Evolutionary conservation across 176 grass and related monocot species (phyloP), one percentile per base, ranked within the genome.

Genomic region (Bonia amplexicaulis): DNA sequence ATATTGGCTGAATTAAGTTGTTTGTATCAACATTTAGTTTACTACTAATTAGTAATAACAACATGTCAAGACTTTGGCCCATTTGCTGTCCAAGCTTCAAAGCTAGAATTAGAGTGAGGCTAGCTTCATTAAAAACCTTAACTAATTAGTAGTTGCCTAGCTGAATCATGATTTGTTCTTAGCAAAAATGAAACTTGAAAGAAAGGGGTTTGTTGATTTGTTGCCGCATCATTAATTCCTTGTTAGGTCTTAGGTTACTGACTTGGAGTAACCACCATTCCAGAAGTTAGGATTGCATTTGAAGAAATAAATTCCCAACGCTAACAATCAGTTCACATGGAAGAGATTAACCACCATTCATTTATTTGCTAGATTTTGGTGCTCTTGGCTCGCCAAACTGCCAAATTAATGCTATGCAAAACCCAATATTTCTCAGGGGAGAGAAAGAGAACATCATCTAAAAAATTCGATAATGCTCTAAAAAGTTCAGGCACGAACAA

Each of bases 71-170:
- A 62, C 27, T 12, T 26, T 62, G 59, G 59, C 25, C 42, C 19
- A 47, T 59, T 57, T 37, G 68, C 13, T 27, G 6, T 31, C 10
- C 8, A 51, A 65, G 17, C 12, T 66, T 19, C 11, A 47, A 83
- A 47, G 69, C 41, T 62, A 61, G 23, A 74, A 13, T 42, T 41
- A 12, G 74, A 42, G 19, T 46, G 45, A 58, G 5, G 73, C 6
- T 19, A 40, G 51, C 10, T 5, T 79, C 14, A 71, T 65, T 54
- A 6, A 20, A 73, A 65, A 53, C 6, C 63, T 79, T 54, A 49
- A 77, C 41, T 72, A 41, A 61, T 79, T 46, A 46, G 45, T 79
- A 52, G 27, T 69, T 81, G n/a, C 13, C n/a, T 65, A 80, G 29
- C 31, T 65, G 52, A 51, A 33, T 35, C 11, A 51, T 52, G 27